phyloP scores from a whole-genome alignment of 768 basidiomycete genomes.

The Trametes cingulata region DNA sequence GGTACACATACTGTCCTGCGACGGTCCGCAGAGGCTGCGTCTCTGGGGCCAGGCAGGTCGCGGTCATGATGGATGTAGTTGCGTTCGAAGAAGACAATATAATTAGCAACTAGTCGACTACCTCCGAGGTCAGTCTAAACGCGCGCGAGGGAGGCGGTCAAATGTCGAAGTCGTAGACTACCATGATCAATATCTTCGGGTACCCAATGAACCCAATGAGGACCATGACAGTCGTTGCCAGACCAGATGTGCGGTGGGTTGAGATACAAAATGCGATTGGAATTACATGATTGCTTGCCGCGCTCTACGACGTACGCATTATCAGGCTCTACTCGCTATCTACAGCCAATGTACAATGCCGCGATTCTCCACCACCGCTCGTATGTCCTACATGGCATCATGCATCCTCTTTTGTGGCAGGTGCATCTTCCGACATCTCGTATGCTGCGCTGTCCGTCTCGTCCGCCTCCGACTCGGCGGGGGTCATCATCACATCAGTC shows the following conservation, averaged over 20 bases:
- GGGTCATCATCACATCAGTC: conserved; percentile 14
- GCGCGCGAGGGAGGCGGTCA: too few species aligned
- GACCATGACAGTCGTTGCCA: neutral
- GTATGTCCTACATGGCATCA: neutral
- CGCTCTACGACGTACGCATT: conserved; percentile 21
- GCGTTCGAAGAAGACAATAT: too few species aligned
- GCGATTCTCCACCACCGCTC: neutral
- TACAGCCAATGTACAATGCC: conserved; percentile 10
- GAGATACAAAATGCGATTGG: conserved; percentile 5
- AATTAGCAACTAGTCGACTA: too few species aligned
- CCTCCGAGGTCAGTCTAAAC: too few species aligned
- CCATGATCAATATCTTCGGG: too few species aligned
- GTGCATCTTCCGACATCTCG: conserved; percentile 3
- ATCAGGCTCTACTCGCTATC: conserved; percentile 15
- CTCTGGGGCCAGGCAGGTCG: too few species aligned
- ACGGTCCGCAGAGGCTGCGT: too few species aligned
- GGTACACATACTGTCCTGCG: neutral
- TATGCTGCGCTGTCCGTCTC: conserved; percentile 9
- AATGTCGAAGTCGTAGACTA: too few species aligned
- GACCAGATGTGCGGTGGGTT: neutral
- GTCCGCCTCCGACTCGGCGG: conserved; percentile 6
- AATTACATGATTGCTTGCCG: conserved; percentile 9
- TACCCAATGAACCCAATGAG: too few species aligned
- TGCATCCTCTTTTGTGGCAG: neutral
- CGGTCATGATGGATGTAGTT: too few species aligned